Evolutionary conservation across 257 asterid genomes (phyloP), one percentile per base, ranked within the genome.

Genomic region (Solanum piurae): DNA sequence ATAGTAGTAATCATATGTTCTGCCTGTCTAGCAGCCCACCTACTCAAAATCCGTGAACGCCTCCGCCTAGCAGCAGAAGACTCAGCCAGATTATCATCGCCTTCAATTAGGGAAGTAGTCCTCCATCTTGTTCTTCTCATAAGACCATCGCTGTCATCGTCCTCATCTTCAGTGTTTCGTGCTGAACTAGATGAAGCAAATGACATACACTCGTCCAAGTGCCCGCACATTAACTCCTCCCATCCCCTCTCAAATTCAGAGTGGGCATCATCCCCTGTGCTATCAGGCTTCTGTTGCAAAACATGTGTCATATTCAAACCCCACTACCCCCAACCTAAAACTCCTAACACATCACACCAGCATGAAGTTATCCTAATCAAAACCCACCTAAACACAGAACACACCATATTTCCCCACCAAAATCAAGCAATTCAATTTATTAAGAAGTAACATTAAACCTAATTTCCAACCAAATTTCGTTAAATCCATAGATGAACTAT

Each of bases 61-160:
- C 98, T 96, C 88, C 96, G 89, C 91, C 98, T 91, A 89, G 96
- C 96, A 60, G 98, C 98, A 86, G 98, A 97, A 52, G 99, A 94
- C 91, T 97, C 99, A 13, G 98, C 99, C 92, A 95, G 90, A 90
- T 95, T 98, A 90, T 95, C 98, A 90, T 95, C 96, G 27, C 98
- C 98, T 60, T 96, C 98, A 40, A 96, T 95, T 90, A 93, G 97
- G 2, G 98, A 95, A 93, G 98, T 52, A 52, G n/a, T 55, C 64
- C 64, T 93, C 89, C 98, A 92, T 91, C 99, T 91, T 90, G 96
- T 91, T 62, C 98, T 89, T 13, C 84, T 77, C 12, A 92, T 89
- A 83, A 94, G 95, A 86, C 91, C 98, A 37, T 94, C 98, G 18
- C 93, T 95, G 58, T 93, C 98, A 12, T 92, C 98, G 33, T 92